These are phyloP conservation scores for Euclidium syriacum DNA, from an alignment of 345 rosid species.

Conservation along the genomic window DNA sequence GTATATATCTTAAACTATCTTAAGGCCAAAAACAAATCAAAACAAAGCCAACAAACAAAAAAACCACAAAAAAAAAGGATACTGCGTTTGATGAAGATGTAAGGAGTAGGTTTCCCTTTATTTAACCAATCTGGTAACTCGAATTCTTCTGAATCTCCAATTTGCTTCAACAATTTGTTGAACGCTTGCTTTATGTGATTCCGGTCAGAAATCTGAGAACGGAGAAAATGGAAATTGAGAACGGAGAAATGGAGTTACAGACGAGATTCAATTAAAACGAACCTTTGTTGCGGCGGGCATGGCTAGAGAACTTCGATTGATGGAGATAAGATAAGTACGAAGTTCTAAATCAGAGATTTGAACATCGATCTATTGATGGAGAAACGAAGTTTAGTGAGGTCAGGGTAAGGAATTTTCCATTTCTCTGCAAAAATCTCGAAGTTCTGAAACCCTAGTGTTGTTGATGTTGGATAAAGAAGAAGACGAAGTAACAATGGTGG, in stretches of 20 bases:
- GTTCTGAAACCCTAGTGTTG: background rate
- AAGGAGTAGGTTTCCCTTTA: conserved; percentile 63
- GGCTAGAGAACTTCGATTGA: background rate
- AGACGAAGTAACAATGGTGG: conserved; percentile 21
- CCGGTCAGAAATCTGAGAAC: conserved; percentile 46
- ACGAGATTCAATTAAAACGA: background rate
- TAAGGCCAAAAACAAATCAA: conserved; percentile 28
- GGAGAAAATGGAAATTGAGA: background rate
- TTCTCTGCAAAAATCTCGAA: too few species aligned
- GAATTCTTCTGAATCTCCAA: conserved; percentile 65
- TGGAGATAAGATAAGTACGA: background rate
- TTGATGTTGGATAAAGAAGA: background rate
- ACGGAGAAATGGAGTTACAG: background rate
- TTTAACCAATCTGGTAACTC: conserved; percentile 78
- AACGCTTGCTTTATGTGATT: conserved; percentile 49
- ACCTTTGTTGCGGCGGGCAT: conserved; percentile 34
- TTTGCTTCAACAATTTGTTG: conserved; percentile 49
- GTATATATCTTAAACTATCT: conserved; percentile 63
- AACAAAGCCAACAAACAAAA: background rate
- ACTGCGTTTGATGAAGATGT: conserved; percentile 81
- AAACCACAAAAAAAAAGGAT: conserved; percentile 38
- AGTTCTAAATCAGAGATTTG: background rate
- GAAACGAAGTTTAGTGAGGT: background rate
- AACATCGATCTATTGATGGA: background rate
- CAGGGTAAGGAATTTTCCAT: background rate